Evolutionary conservation across 2,329 filamentous ascomycete species (phyloP), one percentile per base, ranked within the genome.

Genomic region (Ascosphaera apis): DNA sequence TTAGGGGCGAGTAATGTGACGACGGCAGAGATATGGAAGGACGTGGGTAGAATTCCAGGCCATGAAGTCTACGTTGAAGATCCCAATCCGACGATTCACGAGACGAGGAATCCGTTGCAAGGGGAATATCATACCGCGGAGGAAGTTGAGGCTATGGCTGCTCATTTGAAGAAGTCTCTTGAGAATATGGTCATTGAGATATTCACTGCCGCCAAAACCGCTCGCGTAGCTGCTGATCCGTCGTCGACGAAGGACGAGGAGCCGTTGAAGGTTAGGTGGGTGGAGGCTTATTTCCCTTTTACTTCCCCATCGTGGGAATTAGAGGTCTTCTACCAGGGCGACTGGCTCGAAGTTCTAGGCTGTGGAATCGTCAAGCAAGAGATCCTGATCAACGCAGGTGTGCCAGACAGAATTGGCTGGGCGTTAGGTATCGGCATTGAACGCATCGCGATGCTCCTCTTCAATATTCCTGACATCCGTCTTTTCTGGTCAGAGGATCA

Each of bases 271-370:
- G 74, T 93, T 48, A 72, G 88, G 44, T 98, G 88, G 88, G 75
- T 95, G 5, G 86, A 93, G 54, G 83, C 88, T 1, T 95, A 88
- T 57, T 98, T 98, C 58, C 88, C 88, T 28, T 95, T 95, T 53
- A 98, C 88, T 1, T 84, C 76, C 39, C 88, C 88, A 0, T 88
- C 78, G 4, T 98, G 82, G 79, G 88, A 98, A 53, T 67, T 98
- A 16, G 88, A 98, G 52, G 82, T 98, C 7, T 84, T 80, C 62
- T 93, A 86, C 69, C 75, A 77, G 45, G 84, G 80, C 19, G 79
- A 91, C 52, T 98, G 88, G 88, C 72, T 98, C 23, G 88, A 98
- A 57, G 73, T 95, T 3, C 67, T 98, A 1, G 88, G 88, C n/a
- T 91, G 76, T 47, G 88, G 88, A 25, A 72, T 98, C 25, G 76